Conservation (phyloP, 148 eudicot genomes). For the Amaranthus hypochondriacus region DNA sequence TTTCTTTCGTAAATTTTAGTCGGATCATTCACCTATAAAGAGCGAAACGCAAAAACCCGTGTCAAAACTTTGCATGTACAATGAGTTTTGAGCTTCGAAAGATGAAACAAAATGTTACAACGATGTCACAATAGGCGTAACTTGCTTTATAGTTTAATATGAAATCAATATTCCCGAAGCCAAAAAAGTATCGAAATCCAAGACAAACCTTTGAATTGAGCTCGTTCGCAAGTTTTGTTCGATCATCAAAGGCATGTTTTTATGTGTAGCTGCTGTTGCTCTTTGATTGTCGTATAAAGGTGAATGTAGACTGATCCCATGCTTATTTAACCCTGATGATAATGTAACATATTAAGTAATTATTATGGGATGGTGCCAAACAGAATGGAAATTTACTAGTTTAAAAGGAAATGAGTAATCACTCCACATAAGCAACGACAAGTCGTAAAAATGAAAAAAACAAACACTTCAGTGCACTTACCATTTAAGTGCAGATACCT, state of each 20-base stretch:
- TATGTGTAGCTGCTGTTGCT: not conserved
- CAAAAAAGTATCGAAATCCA: not conserved
- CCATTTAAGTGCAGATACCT: constrained; percentile 24
- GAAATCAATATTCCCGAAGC: not conserved
- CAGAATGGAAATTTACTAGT: too few relatives aligned
- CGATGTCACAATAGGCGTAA: constrained; percentile 26
- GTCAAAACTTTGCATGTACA: not conserved
- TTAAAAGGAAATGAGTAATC: too few relatives aligned
- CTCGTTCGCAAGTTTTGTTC: not conserved
- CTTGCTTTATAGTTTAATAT: not conserved
- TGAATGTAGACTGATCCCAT: not conserved
- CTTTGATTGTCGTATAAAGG: not conserved
- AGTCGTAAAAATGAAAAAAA: not conserved
- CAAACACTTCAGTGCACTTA: not conserved
- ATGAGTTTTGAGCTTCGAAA: too few relatives aligned
- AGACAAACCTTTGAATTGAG: too few relatives aligned
- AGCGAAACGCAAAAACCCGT: not conserved
- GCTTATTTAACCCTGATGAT: not conserved
- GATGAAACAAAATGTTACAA: not conserved
- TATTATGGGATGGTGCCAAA: not conserved
- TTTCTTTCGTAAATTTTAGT: constrained; percentile 43
- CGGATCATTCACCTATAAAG: constrained; percentile 29
- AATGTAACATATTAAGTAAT: not conserved
- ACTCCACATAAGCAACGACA: not conserved
- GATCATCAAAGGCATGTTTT: not conserved